Percentiles rank a stretch among this genome's conserved stretches.
These are phyloP conservation scores for Rhodamnia rubescens DNA, from an alignment of 345 rosid species.

Conservation along the genomic window DNA sequence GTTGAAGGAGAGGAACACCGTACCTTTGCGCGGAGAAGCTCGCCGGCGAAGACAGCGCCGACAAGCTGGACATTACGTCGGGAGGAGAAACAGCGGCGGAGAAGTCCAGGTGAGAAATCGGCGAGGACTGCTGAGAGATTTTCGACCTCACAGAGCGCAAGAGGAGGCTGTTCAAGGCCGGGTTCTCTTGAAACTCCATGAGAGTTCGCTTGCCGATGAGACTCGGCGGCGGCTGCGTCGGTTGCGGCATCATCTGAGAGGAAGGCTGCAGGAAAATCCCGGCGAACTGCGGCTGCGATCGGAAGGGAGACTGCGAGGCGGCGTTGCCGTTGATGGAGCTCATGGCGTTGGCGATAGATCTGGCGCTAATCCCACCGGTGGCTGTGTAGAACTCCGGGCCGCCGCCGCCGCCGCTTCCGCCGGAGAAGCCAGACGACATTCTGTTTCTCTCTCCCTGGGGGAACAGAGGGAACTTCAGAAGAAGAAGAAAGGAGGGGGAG, in stretches of 20 bases:
- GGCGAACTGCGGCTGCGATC: conserved; percentile 45
- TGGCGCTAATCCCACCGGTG: conserved; percentile 34
- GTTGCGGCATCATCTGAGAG: conserved; percentile 21
- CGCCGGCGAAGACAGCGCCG: conserved; percentile 9
- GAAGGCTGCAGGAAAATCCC: conserved; percentile 49
- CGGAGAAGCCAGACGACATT: conserved; percentile 83
- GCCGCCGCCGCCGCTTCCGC: conserved; percentile 32
- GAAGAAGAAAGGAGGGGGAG: background rate
- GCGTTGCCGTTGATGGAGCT: conserved; percentile 14
- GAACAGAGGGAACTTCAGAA: conserved; percentile 12
- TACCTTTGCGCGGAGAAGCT: conserved; percentile 32
- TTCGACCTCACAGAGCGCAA: conserved; percentile 77
- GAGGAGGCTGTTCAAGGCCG: conserved; percentile 31
- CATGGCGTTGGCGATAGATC: conserved; percentile 9
- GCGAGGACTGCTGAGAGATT: conserved; percentile 28
- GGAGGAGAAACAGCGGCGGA: conserved; percentile 3
- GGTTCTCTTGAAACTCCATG: conserved; percentile 52
- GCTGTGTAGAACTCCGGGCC: conserved; percentile 46
- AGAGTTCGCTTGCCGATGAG: conserved; percentile 59
- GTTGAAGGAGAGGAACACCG: conserved; percentile 46
- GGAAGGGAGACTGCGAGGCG: conserved; percentile 19
- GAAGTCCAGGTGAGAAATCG: conserved; percentile 33
- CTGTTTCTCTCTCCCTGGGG: conserved; percentile 6
- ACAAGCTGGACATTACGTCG: conserved; percentile 3
- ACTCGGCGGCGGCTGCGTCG: conserved; percentile 10